phyloP scores from a whole-genome alignment of 2,329 filamentous ascomycete species.

The Penicillium aurantiogriseum region DNA sequence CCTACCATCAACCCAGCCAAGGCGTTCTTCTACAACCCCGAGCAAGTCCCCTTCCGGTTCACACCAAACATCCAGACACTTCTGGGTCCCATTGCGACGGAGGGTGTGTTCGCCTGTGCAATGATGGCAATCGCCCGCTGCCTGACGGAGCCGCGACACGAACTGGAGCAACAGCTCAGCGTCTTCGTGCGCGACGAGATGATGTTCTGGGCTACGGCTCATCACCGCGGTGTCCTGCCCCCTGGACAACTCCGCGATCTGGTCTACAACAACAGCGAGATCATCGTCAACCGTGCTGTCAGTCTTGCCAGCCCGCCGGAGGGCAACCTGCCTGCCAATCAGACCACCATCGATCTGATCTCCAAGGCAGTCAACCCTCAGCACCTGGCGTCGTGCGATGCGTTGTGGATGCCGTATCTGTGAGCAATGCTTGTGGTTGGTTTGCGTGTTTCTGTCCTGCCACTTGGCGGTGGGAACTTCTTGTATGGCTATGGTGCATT shows the following conservation, averaged over 20 bases:
- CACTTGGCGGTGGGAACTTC: conserved; percentile 1
- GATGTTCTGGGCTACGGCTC: conserved; percentile 90
- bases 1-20: conserved; percentile 81
- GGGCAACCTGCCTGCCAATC: conserved; percentile 83
- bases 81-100: conserved; percentile 92
- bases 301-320: conserved; percentile 76
- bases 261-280: conserved; percentile 82
- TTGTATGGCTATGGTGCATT: conserved; percentile 13
- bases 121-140: conserved; percentile 96
- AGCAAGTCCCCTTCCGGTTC: conserved; percentile 94
- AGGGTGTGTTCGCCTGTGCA: conserved; percentile 92
- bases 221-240: conserved; percentile 64
- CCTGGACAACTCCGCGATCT: conserved; percentile 72
- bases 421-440: conserved; percentile 40
- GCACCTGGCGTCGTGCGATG: conserved; percentile 83
- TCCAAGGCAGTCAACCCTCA: conserved; percentile 90
- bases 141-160: conserved; percentile 74
- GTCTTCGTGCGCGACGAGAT: conserved; percentile 98
- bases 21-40: conserved; percentile 89
- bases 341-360: conserved; percentile 93
- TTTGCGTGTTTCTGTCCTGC: conserved; percentile 18
- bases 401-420: conserved; percentile 96
- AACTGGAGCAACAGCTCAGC: conserved; percentile 91
- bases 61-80: conserved; percentile 94
- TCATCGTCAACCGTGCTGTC: conserved; percentile 86